These are phyloP conservation scores for Colletotrichum sojae DNA, from an alignment of 2,329 filamentous ascomycete genomes.

Conservation along the genomic window DNA sequence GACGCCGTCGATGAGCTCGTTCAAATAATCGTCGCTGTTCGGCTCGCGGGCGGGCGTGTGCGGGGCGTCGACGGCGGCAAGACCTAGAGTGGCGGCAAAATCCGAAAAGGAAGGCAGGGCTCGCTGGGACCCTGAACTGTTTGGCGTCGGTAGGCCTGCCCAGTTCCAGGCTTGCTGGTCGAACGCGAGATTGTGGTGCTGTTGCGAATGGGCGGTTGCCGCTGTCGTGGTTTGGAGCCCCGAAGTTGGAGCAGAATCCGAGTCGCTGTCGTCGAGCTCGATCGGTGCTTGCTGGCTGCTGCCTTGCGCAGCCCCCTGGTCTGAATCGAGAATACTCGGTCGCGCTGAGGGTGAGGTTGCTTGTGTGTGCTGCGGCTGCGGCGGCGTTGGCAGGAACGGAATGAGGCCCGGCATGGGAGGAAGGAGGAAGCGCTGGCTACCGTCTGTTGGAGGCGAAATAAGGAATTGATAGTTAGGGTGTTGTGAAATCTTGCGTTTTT, in stretches of 20 bases:
- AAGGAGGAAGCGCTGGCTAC: slow-evolving; percentile 13
- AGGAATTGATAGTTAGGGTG: slow-evolving; percentile 18
- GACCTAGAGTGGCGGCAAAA: slow-evolving; percentile 31
- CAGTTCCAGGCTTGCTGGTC: slow-evolving; percentile 6
- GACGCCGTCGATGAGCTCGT: slow-evolving; percentile 46
- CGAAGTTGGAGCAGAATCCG: slow-evolving; percentile 22
- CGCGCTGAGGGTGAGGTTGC: slow-evolving; percentile 4
- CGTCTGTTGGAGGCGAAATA: slow-evolving; percentile 14
- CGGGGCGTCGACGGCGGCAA: slow-evolving; percentile 26
- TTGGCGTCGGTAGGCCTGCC: not conserved
- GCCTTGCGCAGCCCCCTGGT: slow-evolving; percentile 23
- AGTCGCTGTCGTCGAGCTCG: slow-evolving; percentile 34
- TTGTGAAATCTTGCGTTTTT: not conserved
- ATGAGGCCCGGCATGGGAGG: slow-evolving; percentile 39
- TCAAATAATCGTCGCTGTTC: slow-evolving; percentile 44
- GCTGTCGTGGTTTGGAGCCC: slow-evolving; percentile 17
- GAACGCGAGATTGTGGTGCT: not conserved
- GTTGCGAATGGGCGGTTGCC: not conserved
- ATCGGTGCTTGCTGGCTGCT: slow-evolving; percentile 36
- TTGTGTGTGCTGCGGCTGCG: slow-evolving; percentile 27
- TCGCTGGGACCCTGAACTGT: slow-evolving; percentile 13
- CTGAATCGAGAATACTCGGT: slow-evolving; percentile 12
- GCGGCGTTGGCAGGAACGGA: slow-evolving; percentile 34
- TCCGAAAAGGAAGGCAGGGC: slow-evolving; percentile 32
- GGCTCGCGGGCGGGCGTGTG: slow-evolving; percentile 40